Percentiles rank a stretch among this genome's conserved stretches.
These are phyloP conservation scores for Bromus sterilis DNA, from an alignment of 176 grass and related monocot species.

Conservation along the genomic window DNA sequence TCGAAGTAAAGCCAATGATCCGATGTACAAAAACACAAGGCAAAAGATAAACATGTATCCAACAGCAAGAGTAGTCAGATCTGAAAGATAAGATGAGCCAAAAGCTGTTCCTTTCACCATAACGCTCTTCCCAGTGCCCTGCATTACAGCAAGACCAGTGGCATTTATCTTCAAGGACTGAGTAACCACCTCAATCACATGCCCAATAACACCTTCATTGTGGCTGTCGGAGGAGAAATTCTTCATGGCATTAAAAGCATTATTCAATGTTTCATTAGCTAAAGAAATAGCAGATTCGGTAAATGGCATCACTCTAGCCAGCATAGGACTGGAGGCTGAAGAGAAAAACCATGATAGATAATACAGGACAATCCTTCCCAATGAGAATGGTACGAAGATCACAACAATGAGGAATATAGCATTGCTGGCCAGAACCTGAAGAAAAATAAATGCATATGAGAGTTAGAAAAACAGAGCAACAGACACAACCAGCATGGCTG, in stretches of 20 bases:
- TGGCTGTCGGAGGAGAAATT: constrained; percentile 72
- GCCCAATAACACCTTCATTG: constrained; percentile 62
- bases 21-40: constrained; percentile 77
- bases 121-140: constrained; percentile 32
- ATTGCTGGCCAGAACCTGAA: constrained; percentile 97
- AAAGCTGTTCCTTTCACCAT: constrained; percentile 49
- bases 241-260: constrained; percentile 64
- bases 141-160: constrained; percentile 50
- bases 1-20: constrained; percentile 76
- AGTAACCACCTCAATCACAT: constrained; percentile 71
- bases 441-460: constrained; percentile 6
- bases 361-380: constrained; percentile 89
- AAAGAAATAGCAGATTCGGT: constrained; percentile 77
- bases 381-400: constrained; percentile 90
- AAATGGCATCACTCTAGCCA: constrained; percentile 69
- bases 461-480: not conserved
- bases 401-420: constrained; percentile 96
- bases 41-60: constrained; percentile 87
- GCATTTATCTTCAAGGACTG: constrained; percentile 79
- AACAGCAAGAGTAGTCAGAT: constrained; percentile 85
- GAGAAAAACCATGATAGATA: constrained; percentile 97
- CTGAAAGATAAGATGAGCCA: constrained; percentile 80
- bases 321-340: constrained; percentile 78
- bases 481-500: not conserved
- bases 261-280: constrained; percentile 85